A percentile compares a stretch with the other conserved stretches of the same genome.
phyloP scores from a whole-genome alignment of 2,329 filamentous ascomycete species.

The Aspergillus spinulosporus region DNA sequence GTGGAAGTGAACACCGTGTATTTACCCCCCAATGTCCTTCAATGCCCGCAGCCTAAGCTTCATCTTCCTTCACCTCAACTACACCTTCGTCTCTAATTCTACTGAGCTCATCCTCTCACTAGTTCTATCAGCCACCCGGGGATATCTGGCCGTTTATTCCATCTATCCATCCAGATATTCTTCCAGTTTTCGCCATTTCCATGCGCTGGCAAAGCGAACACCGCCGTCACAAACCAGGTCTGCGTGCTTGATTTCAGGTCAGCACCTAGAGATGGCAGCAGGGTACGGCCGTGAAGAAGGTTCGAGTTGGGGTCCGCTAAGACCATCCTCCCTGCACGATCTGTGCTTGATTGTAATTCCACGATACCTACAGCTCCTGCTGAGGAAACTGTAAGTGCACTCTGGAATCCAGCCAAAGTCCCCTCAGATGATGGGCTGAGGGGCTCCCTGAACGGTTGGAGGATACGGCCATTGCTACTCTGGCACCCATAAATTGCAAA shows the following conservation, averaged over 20 bases:
- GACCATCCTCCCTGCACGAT: conserved; percentile 63
- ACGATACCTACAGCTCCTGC: conserved; percentile 55
- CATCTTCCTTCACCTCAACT: not conserved
- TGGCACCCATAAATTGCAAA: conserved; percentile 68
- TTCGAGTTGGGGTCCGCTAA: conserved; percentile 80
- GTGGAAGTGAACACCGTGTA: too few species aligned
- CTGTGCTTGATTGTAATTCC: conserved; percentile 41
- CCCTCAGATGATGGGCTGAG: conserved; percentile 45
- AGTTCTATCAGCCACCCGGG: conserved; percentile 62
- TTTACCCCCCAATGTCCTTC: too few species aligned
- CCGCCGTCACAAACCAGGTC: conserved; percentile 68
- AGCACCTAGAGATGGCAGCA: conserved; percentile 68
- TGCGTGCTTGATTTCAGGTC: conserved; percentile 59
- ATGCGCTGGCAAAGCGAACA: conserved; percentile 68
- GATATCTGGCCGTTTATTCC: conserved; percentile 59
- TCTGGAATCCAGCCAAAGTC: conserved; percentile 33
- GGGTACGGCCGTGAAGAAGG: conserved; percentile 68
- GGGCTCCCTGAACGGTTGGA: conserved; percentile 40
- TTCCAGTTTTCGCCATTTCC: conserved; percentile 11
- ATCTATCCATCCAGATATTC: conserved; percentile 56
- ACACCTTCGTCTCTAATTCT: not conserved
- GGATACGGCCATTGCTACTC: conserved; percentile 58
- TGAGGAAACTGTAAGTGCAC: conserved; percentile 48
- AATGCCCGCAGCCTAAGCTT: too few species aligned
- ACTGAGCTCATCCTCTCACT: conserved; percentile 37